Conservation (phyloP, 352 stramenopile species). For the Phytophthora idaei region DNA sequence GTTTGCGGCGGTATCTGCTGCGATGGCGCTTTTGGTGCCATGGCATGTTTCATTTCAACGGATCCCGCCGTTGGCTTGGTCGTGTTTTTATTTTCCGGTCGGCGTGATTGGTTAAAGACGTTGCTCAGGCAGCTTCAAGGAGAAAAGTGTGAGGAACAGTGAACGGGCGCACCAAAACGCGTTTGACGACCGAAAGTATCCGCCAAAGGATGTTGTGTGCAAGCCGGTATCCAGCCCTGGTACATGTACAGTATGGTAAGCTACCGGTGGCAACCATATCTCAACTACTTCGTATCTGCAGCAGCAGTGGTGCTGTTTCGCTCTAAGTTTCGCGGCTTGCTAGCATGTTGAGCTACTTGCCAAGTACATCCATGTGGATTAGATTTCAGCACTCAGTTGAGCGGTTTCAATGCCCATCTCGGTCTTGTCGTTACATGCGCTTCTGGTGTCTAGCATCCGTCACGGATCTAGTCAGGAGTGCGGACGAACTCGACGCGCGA, state of each 20-base stretch:
- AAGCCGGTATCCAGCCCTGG: neutral
- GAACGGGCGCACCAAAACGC: conserved; percentile 1
- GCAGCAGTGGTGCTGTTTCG: too few relatives aligned
- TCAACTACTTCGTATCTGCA: neutral
- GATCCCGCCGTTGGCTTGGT: conserved; percentile 17
- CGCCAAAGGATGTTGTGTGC: too few relatives aligned
- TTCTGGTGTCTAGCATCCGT: conserved; percentile 15
- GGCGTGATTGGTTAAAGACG: conserved; percentile 34
- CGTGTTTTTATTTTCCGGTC: conserved; percentile 28
- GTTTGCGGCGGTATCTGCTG: neutral
- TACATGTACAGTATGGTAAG: neutral
- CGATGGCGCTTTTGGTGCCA: neutral
- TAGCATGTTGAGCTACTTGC: neutral
- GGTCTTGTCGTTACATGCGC: neutral
- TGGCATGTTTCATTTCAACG: conserved; percentile 18
- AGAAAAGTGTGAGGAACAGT: conserved; percentile 12
- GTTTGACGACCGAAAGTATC: conserved; percentile 6
- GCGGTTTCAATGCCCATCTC: conserved; percentile 12
- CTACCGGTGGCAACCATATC: neutral
- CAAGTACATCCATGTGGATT: neutral
- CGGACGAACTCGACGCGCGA: neutral
- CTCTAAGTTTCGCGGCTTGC: too few relatives aligned
- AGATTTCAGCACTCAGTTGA: conserved; percentile 4
- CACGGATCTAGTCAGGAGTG: conserved; percentile 1
- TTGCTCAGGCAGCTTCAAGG: conserved; percentile 27